A percentile compares a stretch with the other conserved stretches of the same genome.
Evolutionary conservation across 257 asterid genomes (phyloP).

Genomic region (Solanum gracilifrons): DNA sequence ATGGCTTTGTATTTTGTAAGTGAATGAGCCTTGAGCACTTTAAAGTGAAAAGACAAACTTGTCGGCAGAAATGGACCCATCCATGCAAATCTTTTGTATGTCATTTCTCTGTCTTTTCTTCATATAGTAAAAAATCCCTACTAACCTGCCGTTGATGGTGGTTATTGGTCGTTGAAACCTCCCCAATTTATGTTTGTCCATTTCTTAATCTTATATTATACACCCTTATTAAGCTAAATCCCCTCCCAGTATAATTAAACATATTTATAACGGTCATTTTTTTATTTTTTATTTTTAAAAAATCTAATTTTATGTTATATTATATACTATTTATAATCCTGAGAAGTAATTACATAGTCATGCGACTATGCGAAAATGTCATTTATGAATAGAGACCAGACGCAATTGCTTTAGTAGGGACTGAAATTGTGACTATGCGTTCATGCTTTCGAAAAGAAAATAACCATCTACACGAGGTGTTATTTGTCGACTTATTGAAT

Average conservation of each 20-base stretch:
- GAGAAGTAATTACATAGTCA: too few relatives aligned
- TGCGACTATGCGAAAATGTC: not conserved
- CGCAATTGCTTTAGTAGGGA: not conserved
- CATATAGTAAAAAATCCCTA: conserved; percentile 9
- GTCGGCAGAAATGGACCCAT: conserved; percentile 17
- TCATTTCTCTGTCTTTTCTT: conserved; percentile 1
- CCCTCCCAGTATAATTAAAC: not conserved
- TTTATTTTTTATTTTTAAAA: too few relatives aligned
- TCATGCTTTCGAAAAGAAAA: not conserved
- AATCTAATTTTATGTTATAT: not conserved
- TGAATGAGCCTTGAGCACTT: not conserved
- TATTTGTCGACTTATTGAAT: too few relatives aligned
- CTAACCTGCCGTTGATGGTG: conserved; percentile 47
- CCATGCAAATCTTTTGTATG: conserved; percentile 6
- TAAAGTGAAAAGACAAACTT: not conserved
- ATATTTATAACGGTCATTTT: not conserved
- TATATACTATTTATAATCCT: too few relatives aligned
- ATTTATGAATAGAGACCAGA: not conserved
- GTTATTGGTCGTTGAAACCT: conserved; percentile 41
- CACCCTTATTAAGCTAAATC: not conserved
- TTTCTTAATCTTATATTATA: not conserved
- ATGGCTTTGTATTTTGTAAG: not conserved
- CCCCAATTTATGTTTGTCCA: not conserved
- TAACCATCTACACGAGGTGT: not conserved
- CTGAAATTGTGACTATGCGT: not conserved